Base-by-base conservation (phyloP, 2,329 filamentous ascomycete genomes). In the Blumeriella jaapii region DNA sequence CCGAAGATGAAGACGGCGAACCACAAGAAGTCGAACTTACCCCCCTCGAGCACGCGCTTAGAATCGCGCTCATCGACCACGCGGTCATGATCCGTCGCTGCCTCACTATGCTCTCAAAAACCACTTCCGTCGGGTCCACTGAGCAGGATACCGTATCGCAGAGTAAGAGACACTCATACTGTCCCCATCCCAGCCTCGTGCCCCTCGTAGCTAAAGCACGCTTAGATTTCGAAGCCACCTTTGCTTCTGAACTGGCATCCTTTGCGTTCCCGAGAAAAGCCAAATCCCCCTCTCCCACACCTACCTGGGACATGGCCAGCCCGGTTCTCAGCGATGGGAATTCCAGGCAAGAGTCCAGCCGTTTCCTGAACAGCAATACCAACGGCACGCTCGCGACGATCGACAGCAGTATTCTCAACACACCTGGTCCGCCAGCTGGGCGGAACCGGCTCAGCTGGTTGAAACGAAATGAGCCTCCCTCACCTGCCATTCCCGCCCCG, bases 81-180 rank as follows among this genome's bases (percentile, higher is more conserved):
- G 84, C 85, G 2, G 71, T 93, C 40, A 78, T 84, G 57, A 76
- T 96, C 50, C 86, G 89, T 61, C 77, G 84, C 45, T 89, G 84
- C 50, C 60, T 96, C 44, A 67, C 67, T 3, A 67, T 77, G 48
- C 83, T 84, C 57, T 68, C 69, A 39, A 74, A 71, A 32, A 47
- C 48, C 62, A 69, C 65, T 57, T 68, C 62, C 58, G 74, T 71
- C 56, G 65, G 59, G 49, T 64, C 59, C 42, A 11, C 20, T 2
- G 43, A 45, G 29, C 63, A 71, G 19, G 68, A 72, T 51, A 74
- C 81, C 54, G 63, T 85, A 22, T 65, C 71, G 41, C 65, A 65
- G 58, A 68, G 80, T 84, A 68, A 62, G 77, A 34, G 22, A 12
- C 28, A n/a, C n/a, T 10, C 19, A 26, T 30, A 5, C 14, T 25